Base-by-base conservation (phyloP, 495 filamentous ascomycete species). In the Penicillium lividum region DNA sequence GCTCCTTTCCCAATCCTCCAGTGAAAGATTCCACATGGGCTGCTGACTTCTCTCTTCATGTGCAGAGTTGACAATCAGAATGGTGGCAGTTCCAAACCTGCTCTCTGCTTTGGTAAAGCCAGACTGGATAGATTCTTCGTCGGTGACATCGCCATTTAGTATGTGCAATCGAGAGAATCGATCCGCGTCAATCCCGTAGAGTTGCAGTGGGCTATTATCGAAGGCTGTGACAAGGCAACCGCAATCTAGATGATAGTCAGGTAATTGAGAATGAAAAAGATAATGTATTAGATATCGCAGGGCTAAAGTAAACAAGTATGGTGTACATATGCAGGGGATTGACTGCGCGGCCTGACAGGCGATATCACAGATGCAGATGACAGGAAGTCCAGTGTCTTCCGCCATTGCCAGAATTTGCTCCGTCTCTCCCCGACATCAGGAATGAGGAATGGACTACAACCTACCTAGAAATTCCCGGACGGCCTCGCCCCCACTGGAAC, bases 151-250 rank as follows among this genome's bases (percentile, higher is more conserved):
- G 50, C 81, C 79, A 51, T 68, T 64, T 1, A 83, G 50, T 10
- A 67, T 61, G 54, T 73, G 63, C 16, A 83, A 68, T 44, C 65
- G 64, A 36, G 71, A 61, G 56, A 68, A 68, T 27, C 61, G 33
- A 22, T 69, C 61, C 15, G 63, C 54, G 29, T 66, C 64, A 36
- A 67, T 66, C 5, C 61, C 51, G 27, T 60, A 60, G 33, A 65
- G 34, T 31, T 65, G 59, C 16, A 62, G 16, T 0, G 72, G 70
- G 10, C 58, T 61, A 31, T 77, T 69, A 57, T 83, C 80, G 55
- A 77, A 80, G 42, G 79, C 80, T 18, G 80, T 77, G 28, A 83
- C 81, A 64, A 76, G 80, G 70, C 80, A 82, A 49, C 80, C 79
- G 54, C 78, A 76, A 44, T 76, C 81, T 83, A 27, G 10, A 47